Percentiles rank a stretch among this genome's conserved stretches.
Conservation (phyloP, 345 rosid genomes). For the Dimocarpus longan region DNA sequence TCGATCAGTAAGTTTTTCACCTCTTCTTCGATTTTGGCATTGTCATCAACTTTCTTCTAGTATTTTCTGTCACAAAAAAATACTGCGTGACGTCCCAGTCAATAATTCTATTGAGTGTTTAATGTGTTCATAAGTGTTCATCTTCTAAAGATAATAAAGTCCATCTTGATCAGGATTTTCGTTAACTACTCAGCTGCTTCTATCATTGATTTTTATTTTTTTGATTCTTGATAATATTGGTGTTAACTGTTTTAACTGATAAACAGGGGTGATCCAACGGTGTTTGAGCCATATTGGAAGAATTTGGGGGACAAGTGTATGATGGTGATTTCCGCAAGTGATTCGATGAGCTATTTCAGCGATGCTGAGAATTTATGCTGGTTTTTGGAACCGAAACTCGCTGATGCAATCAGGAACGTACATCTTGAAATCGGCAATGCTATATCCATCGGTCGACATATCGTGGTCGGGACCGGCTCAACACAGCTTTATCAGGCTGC, state of each 20-base stretch:
- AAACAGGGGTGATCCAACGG: conserved; percentile 87
- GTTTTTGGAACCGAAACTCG: conserved; percentile 71
- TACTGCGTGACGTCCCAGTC: no score
- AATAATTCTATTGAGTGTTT: neutral
- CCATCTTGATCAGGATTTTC: neutral
- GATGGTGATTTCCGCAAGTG: conserved; percentile 59
- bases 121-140: no score
- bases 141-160: no score
- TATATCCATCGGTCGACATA: conserved; percentile 40
- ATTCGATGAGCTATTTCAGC: conserved; percentile 88
- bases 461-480: conserved; percentile 90
- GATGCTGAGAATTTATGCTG: conserved; percentile 60
- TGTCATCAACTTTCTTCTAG: no score
- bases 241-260: neutral
- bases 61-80: no score
- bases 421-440: conserved; percentile 75
- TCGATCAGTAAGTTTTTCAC: conserved; percentile 36
- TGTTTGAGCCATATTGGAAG: conserved; percentile 77
- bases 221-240: no score
- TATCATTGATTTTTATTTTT: neutral
- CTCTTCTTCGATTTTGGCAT: no score
- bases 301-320: conserved; percentile 59
- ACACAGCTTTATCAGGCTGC: conserved; percentile 78
- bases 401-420: conserved; percentile 57
- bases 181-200: neutral